Conservation (phyloP, 1,284 basidiomycete species). For the Melampsora larici-populina region DNA sequence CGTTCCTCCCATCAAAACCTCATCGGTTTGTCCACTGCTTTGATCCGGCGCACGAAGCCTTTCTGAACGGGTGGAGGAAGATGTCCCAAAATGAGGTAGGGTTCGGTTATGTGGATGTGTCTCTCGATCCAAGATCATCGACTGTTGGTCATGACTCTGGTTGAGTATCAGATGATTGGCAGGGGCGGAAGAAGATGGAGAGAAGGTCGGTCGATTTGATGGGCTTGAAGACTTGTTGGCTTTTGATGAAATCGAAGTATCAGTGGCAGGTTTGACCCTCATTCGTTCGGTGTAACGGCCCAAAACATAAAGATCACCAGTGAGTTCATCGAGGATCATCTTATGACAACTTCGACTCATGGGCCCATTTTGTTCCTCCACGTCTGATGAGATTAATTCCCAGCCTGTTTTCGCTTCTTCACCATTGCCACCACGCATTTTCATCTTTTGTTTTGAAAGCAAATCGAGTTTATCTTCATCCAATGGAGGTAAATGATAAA, state of each 20-base stretch:
- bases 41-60: neutral
- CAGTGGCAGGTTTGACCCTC: neutral
- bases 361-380: slow-evolving; percentile 63
- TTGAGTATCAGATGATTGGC: neutral
- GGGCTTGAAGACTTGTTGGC: neutral
- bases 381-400: slow-evolving; percentile 63
- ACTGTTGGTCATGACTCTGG: neutral
- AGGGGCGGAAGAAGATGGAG: neutral
- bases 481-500: slow-evolving; percentile 56
- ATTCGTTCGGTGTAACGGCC: slow-evolving; percentile 51
- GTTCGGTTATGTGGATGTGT: neutral
- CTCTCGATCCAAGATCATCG: slow-evolving; percentile 1
- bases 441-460: slow-evolving; percentile 1
- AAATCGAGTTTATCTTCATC: neutral
- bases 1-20: neutral
- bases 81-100: neutral
- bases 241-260: neutral
- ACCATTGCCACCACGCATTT: neutral
- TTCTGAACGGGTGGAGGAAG: neutral
- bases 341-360: slow-evolving; percentile 73
- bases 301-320: slow-evolving; percentile 67
- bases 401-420: slow-evolving; percentile 57
- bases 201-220: neutral
- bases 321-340: slow-evolving; percentile 71
- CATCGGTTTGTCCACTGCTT: neutral